Percentiles rank a stretch among this genome's conserved stretches.
Evolutionary conservation across 1,284 basidiomycete genomes (phyloP).

Genomic region (Ustilago loliicola): DNA sequence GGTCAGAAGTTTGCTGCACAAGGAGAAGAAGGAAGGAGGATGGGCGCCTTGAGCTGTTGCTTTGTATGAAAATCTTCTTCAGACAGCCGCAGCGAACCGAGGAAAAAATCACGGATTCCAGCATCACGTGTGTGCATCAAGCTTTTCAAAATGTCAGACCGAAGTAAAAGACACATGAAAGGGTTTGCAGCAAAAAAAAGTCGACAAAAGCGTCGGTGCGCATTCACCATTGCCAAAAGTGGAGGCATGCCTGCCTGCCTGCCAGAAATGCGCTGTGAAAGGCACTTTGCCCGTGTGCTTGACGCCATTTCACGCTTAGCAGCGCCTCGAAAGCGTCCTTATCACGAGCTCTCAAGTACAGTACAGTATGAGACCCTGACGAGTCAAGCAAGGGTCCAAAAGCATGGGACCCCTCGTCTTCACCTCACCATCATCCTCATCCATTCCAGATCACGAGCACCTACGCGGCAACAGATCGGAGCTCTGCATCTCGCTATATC

Average conservation of each 20-base stretch:
- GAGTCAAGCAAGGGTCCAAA: constrained; percentile 4
- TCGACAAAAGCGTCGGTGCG: neutral
- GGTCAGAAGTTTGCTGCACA: constrained; percentile 57
- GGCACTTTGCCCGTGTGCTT: neutral
- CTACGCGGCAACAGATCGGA: neutral
- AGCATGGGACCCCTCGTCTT: neutral
- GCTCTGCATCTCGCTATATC: neutral
- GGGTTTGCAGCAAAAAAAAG: neutral
- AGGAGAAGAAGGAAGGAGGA: constrained; percentile 50
- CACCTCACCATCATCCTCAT: neutral
- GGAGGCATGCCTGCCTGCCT: neutral
- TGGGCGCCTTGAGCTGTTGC: neutral
- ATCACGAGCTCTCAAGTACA: neutral
- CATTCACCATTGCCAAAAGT: neutral
- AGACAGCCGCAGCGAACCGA: constrained; percentile 6
- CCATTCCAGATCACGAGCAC: neutral
- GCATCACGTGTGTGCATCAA: constrained; percentile 27
- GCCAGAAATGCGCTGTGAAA: no score
- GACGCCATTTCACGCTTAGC: neutral
- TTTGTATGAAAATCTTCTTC: constrained; percentile 8
- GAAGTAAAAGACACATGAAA: neutral
- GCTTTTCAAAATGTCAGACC: constrained; percentile 19
- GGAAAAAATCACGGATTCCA: neutral
- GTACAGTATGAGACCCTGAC: constrained; percentile 4
- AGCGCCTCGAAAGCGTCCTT: neutral